Conservation (phyloP, 495 filamentous ascomycete species). For the Neurospora pannonica region DNA sequence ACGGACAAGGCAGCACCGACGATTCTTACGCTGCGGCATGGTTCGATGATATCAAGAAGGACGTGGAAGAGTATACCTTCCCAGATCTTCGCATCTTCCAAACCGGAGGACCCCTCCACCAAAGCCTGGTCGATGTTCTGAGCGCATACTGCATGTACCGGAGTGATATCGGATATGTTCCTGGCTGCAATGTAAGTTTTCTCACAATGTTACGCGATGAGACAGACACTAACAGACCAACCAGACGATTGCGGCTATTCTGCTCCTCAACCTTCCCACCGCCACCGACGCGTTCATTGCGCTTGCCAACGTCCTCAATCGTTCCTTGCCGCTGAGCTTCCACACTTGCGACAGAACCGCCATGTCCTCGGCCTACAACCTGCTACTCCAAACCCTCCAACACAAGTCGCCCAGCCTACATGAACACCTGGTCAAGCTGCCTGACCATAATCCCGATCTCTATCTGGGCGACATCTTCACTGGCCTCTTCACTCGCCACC, state of each 20-base stretch:
- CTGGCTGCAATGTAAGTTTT: slow-evolving; percentile 66
- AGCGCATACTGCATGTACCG: slow-evolving; percentile 90
- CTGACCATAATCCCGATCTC: slow-evolving; percentile 35
- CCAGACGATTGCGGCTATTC: slow-evolving; percentile 73
- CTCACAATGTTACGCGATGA: neutral
- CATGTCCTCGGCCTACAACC: slow-evolving; percentile 59
- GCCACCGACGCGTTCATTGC: slow-evolving; percentile 66
- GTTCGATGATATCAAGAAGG: slow-evolving; percentile 60
- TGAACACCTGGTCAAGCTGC: slow-evolving; percentile 48
- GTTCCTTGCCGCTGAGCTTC: slow-evolving; percentile 80
- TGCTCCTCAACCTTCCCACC: slow-evolving; percentile 71
- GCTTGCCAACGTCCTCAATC: slow-evolving; percentile 83
- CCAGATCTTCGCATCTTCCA: slow-evolving; percentile 81
- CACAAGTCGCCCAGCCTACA: slow-evolving; percentile 65
- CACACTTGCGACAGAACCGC: slow-evolving; percentile 66
- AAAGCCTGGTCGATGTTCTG: slow-evolving; percentile 68
- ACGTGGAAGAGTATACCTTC: slow-evolving; percentile 60
- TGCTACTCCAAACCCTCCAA: slow-evolving; percentile 59
- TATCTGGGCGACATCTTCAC: slow-evolving; percentile 45
- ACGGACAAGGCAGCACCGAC: slow-evolving; percentile 30
- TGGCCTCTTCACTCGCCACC: slow-evolving; percentile 43
- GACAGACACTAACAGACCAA: slow-evolving; percentile 12
- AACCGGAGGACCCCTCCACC: slow-evolving; percentile 62
- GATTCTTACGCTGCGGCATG: slow-evolving; percentile 41
- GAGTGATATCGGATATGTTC: slow-evolving; percentile 83